phyloP scores from a whole-genome alignment of 257 asterid species.

The Avicennia marina region DNA sequence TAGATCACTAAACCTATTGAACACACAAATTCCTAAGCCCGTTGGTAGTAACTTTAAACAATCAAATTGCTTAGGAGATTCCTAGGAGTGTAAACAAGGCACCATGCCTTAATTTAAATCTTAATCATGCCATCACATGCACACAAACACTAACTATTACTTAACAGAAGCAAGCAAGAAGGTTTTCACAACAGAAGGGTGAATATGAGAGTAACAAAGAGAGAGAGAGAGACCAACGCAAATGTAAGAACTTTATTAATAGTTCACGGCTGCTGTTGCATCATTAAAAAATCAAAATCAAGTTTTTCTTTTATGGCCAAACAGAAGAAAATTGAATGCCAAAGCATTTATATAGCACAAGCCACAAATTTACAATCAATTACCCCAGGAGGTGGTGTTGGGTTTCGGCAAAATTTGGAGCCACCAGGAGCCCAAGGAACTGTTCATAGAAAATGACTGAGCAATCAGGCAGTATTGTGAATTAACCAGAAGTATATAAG shows the following conservation, averaged over 20 bases:
- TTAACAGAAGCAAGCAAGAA: too few relatives aligned
- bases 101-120: too few relatives aligned
- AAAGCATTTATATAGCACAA: not conserved
- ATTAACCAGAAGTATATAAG: not conserved
- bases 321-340: not conserved
- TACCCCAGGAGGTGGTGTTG: constrained; percentile 93
- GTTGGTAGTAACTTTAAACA: too few relatives aligned
- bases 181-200: not conserved
- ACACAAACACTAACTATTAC: too few relatives aligned
- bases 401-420: constrained; percentile 87
- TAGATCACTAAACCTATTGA: too few relatives aligned
- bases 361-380: constrained; percentile 17
- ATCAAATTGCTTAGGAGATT: too few relatives aligned
- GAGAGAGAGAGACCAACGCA: not conserved
- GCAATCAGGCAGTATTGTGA: constrained; percentile 1
- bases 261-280: not conserved
- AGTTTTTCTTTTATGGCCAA: not conserved
- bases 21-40: too few relatives aligned
- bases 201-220: not conserved
- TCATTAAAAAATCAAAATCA: not conserved
- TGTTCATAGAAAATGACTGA: constrained; percentile 32
- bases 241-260: not conserved
- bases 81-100: too few relatives aligned
- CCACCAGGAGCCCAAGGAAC: constrained; percentile 99
- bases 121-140: too few relatives aligned